These are phyloP conservation scores for Colletotrichum higginsianum DNA, from an alignment of 2,329 filamentous ascomycete species.

Conservation along the genomic window DNA sequence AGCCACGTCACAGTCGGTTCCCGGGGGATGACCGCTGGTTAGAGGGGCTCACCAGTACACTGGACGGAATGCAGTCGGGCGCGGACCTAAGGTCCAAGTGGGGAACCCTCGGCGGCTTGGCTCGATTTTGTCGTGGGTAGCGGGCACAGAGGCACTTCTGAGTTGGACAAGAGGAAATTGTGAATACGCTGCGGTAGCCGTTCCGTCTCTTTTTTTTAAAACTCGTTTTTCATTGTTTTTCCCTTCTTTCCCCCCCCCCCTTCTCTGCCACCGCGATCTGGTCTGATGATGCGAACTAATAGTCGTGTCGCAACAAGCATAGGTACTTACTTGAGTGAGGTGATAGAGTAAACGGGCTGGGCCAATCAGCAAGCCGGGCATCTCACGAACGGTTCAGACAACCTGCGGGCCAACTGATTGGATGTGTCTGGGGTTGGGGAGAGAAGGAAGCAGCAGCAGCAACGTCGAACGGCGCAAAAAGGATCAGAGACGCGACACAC, in stretches of 20 bases:
- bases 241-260: neutral
- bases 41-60: neutral
- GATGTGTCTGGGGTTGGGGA: neutral
- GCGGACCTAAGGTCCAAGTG: neutral
- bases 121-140: neutral
- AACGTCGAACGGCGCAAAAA: neutral
- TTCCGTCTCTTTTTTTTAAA: neutral
- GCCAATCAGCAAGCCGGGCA: slow-evolving; percentile 25
- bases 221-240: neutral
- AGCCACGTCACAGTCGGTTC: slow-evolving; percentile 36
- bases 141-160: neutral
- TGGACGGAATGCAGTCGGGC: slow-evolving; percentile 3
- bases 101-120: neutral
- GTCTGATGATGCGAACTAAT: neutral
- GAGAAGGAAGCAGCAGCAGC: neutral
- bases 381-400: slow-evolving; percentile 27
- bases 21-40: slow-evolving; percentile 10
- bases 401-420: slow-evolving; percentile 28
- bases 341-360: slow-evolving; percentile 26
- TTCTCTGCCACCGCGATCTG: too few species aligned
- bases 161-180: neutral
- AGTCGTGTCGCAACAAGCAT: slow-evolving; percentile 2
- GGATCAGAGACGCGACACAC: neutral
- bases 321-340: neutral
- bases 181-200: neutral